A percentile compares a stretch with the other conserved stretches of the same genome.
phyloP scores from a whole-genome alignment of 805 yeast genomes.

The Yueomyces sinensis region DNA sequence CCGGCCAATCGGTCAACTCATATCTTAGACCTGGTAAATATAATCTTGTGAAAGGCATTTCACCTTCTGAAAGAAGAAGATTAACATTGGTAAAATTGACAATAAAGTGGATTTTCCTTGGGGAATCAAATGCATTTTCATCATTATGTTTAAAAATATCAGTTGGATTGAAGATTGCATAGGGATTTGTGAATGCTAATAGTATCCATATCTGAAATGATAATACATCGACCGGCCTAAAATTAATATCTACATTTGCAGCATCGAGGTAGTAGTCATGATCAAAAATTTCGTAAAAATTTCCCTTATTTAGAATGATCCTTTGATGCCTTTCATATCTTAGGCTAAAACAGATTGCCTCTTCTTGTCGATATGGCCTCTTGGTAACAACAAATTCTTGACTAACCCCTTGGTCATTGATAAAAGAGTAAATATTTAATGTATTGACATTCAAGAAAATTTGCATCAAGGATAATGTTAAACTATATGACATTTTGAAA shows the following conservation, averaged over 20 bases:
- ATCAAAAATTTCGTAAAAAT: not conserved
- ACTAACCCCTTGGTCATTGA: too few species aligned
- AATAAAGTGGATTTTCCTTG: not conserved
- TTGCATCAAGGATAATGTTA: too few species aligned
- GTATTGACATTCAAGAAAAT: too few species aligned
- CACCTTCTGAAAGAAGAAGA: not conserved
- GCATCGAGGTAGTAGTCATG: not conserved
- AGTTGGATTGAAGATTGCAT: not conserved
- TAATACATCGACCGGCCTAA: not conserved
- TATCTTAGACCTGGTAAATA: not conserved
- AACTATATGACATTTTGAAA: too few species aligned
- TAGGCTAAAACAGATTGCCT: not conserved
- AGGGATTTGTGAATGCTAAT: not conserved
- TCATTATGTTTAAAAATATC: not conserved
- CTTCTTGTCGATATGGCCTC: too few species aligned
- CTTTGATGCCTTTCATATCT: not conserved
- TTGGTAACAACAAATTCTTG: too few species aligned
- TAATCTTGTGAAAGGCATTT: too few species aligned
- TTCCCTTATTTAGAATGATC: not conserved
- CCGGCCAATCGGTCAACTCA: not conserved
- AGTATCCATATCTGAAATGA: not conserved
- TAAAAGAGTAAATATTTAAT: too few species aligned
- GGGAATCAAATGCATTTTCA: not conserved
- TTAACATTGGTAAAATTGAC: not conserved
- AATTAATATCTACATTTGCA: not conserved